These are phyloP conservation scores for Yamagishiella unicocca DNA, from an alignment of 139 green algal species.

Conservation along the genomic window DNA sequence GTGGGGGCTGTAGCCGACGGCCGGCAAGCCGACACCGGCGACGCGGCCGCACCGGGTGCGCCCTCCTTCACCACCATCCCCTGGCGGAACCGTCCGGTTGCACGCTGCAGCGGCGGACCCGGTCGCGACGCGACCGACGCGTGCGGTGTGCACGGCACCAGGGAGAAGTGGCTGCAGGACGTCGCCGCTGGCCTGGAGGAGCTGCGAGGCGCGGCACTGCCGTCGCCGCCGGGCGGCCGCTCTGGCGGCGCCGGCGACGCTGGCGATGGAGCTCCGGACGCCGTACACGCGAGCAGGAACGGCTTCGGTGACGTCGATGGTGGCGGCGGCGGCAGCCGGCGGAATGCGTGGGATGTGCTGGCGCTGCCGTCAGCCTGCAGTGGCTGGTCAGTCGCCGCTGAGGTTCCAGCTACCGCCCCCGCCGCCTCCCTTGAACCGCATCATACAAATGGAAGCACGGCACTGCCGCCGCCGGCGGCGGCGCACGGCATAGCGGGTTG, in stretches of 20 bases:
- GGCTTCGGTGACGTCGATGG: not conserved
- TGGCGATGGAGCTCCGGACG: no score
- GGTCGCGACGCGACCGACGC: not conserved
- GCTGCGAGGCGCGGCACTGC: not conserved
- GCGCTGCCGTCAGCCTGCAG: constrained; percentile 10
- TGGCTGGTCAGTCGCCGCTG: not conserved
- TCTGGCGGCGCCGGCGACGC: not conserved
- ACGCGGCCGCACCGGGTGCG: no score
- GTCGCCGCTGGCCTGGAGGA: not conserved
- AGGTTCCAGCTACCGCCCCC: not conserved
- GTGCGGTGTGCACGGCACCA: not conserved
- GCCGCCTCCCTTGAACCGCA: not conserved
- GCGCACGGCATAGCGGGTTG: not conserved
- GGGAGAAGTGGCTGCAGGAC: not conserved
- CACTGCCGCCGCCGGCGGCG: not conserved
- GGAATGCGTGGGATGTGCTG: not conserved
- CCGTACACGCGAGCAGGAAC: no score
- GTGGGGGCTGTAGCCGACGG: no score
- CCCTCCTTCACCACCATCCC: no score
- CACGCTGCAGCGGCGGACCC: not conserved
- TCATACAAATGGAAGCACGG: not conserved
- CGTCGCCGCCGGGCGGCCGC: no score
- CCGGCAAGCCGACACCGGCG: no score
- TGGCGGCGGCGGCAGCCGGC: constrained; percentile 1
- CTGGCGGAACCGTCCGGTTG: no score